Base-by-base conservation (phyloP, 148 eudicot genomes). In the Chenopodium album region DNA sequence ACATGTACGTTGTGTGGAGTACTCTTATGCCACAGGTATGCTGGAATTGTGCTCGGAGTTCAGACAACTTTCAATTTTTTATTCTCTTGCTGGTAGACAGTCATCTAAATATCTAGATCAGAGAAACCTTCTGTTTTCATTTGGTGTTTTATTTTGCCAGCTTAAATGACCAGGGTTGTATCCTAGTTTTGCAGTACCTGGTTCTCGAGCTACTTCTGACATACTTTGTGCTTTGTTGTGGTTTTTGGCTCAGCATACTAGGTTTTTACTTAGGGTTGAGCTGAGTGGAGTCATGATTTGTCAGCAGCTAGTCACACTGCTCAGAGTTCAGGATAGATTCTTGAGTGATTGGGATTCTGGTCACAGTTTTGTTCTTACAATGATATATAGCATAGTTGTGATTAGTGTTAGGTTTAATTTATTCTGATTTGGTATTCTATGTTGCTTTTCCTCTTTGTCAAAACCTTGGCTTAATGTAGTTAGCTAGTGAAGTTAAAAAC, bases 1-100 rank as follows among this genome's bases (percentile, higher is more conserved):
- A 78, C 97, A 93, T 82, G 97, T 95, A 77, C 94, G 97, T 28
- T 93, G 98, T 81, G 85, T 95, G 81, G 98, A 95, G 65, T 95
- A 95, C 82, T 93, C 97, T 3, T 90, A 92, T 82, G 87, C 93
- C 65, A 92, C 98, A 85, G 97, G 98, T 95, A 71, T 64, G 86
- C 77, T 64, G 77, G 50, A 29, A 44, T 29, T 50, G 19, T 46
- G 75, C 1, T 50, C 41, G 3, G 31, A 73, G 60, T 12, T 23
- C 11, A 46, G 34, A 3, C 19, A 22, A 44, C 19, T 72, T 23
- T 3, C 7, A 12, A 22, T 47, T 7, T 14, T 75, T 16, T 31
- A 29, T 75, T 7, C 12, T 64, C 65, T 50, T 66, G 22, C 20
- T 46, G 23, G 12, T 47, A 26, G 48, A 62, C 37, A 74, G 14